Evolutionary conservation across 176 grass and related monocot genomes (phyloP), one percentile per base, ranked within the genome.

Genomic region (Triticum timopheevii): DNA sequence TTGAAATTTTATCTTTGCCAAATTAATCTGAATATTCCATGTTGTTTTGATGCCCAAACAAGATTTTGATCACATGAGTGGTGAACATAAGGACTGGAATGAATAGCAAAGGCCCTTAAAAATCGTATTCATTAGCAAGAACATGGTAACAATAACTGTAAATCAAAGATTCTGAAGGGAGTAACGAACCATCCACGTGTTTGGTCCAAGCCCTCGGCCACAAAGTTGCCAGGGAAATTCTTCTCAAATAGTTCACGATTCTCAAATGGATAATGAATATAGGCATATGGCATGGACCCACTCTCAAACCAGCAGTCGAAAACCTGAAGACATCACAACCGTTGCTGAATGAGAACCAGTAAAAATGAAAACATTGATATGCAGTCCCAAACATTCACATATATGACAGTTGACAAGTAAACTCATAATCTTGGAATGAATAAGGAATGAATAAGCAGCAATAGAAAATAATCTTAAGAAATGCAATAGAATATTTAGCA

Each of bases 291-390:
- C 97, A 99, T 99, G 8, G 94, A 99, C 45, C 94, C 94, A 80
- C 97, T 99, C 85, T 99, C 97, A 82, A 99, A 99, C 97, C 97
- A 99, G 85, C 97, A 99, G 72, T 99, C 97, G 8, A 99, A 99
- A 84, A 99, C 97, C 97, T 99, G 85, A 85, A 87, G 68, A 78
- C 39, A 79, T 24, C 67, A 67, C n/a, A 24, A 84, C 19, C 54
- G 33, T 68, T 84, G 75, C 27, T 69, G 38, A 82, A 73, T 82
- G 50, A 77, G 50, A 74, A 87, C 13, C 69, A 65, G 84, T 76
- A 56, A 69, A 82, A 49, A 80, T 28, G 38, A 71, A 44, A 73
- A 33, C 38, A 63, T 6, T 79, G 25, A 83, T 79, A 86, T 35
- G 22, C 69, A 72, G 70, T 49, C 6, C 16, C 39, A 20, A 45